Evolutionary conservation across 306 rosid genomes (phyloP).

Genomic region (Notholithocarpus densiflorus): DNA sequence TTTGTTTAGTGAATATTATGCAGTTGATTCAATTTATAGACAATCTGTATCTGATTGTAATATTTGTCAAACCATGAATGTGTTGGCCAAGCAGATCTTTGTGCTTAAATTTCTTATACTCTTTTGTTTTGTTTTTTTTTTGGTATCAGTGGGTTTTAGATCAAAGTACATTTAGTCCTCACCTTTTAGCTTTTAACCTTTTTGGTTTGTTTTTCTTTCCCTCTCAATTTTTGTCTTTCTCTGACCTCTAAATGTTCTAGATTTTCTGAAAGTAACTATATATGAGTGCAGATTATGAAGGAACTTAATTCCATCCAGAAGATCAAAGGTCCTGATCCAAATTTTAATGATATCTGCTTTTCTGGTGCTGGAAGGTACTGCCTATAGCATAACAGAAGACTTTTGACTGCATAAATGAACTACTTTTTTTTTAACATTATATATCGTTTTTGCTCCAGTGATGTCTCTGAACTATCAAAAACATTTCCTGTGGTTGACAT

Average conservation of each 20-base stretch:
- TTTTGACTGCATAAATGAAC: slow-evolving; percentile 2
- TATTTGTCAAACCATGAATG: not conserved
- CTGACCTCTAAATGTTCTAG: not conserved
- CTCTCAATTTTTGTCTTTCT: not conserved
- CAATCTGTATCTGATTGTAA: not conserved
- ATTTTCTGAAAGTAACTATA: not conserved
- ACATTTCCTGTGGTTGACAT: slow-evolving; percentile 85
- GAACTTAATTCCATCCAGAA: slow-evolving; percentile 58
- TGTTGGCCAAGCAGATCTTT: not conserved
- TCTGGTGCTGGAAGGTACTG: slow-evolving; percentile 72
- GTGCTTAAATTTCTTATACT: not conserved
- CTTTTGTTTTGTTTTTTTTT: not conserved
- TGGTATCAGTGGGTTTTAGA: not conserved
- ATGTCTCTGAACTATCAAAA: slow-evolving; percentile 53
- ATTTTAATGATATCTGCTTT: slow-evolving; percentile 75
- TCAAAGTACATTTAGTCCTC: too few species aligned
- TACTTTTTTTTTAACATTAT: slow-evolving; percentile 22
- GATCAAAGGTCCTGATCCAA: slow-evolving; percentile 88
- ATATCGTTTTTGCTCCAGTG: slow-evolving; percentile 45
- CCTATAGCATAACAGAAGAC: slow-evolving; percentile 19
- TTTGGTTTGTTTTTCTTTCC: not conserved
- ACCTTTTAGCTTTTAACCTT: not conserved
- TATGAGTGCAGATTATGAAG: slow-evolving; percentile 54
- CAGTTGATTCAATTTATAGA: not conserved
- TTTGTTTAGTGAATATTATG: not conserved